Evolutionary conservation across 495 filamentous ascomycete genomes (phyloP).

Genomic region (Penicillium ochrochloron): DNA sequence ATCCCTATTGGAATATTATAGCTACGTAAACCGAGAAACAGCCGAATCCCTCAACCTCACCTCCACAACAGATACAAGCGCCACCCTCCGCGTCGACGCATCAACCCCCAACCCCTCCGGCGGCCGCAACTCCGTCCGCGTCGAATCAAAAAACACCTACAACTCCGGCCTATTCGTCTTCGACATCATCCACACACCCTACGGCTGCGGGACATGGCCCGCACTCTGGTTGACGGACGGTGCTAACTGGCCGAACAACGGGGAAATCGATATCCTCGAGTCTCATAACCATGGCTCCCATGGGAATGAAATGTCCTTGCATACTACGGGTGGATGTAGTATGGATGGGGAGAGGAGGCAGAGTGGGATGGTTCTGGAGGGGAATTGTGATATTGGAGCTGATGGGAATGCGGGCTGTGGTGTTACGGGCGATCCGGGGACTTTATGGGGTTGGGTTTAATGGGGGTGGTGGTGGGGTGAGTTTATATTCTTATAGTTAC

Average conservation of each 20-base stretch:
- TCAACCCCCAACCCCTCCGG: constrained; percentile 44
- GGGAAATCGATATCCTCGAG: constrained; percentile 57
- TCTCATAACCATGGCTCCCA: constrained; percentile 48
- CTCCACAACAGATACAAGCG: constrained; percentile 48
- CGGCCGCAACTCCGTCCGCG: constrained; percentile 59
- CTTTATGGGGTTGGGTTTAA: constrained; percentile 50
- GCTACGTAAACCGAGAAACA: constrained; percentile 40
- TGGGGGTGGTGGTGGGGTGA: constrained; percentile 50
- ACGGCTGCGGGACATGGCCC: constrained; percentile 60
- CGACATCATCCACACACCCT: constrained; percentile 55
- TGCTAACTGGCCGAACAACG: constrained; percentile 60
- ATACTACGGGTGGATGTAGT: constrained; percentile 47
- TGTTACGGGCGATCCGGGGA: constrained; percentile 39
- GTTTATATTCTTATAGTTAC: constrained; percentile 4
- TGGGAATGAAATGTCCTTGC: constrained; percentile 53
- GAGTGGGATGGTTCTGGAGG: constrained; percentile 33
- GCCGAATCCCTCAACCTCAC: constrained; percentile 55
- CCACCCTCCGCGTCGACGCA: constrained; percentile 58
- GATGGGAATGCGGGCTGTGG: constrained; percentile 51
- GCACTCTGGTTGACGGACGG: constrained; percentile 68
- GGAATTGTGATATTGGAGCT: constrained; percentile 43
- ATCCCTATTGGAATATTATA: no score
- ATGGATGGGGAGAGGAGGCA: constrained; percentile 54
- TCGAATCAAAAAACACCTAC: constrained; percentile 55
- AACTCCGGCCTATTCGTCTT: constrained; percentile 59